Evolutionary conservation across 805 yeast genomes (phyloP).

Genomic region (Ogataea angusta): DNA sequence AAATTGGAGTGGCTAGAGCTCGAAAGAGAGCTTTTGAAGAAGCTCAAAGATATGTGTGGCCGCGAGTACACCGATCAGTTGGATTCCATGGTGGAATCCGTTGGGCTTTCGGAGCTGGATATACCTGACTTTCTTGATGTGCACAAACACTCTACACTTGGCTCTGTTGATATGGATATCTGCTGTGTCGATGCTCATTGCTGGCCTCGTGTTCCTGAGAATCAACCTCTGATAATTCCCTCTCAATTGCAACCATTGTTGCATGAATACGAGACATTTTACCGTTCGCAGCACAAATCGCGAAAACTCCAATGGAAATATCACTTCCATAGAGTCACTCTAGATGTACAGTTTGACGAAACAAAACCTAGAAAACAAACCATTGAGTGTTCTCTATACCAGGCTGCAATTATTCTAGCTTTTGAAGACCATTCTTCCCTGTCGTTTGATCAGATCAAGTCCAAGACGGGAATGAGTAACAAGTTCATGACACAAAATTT

Average conservation of each 20-base stretch:
- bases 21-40: conserved; percentile 10
- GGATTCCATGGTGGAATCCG: conserved; percentile 16
- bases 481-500: conserved; percentile 33
- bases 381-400: conserved; percentile 39
- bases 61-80: conserved; percentile 19
- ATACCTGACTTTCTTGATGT: conserved; percentile 4
- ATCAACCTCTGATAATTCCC: conserved; percentile 17
- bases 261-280: conserved; percentile 13
- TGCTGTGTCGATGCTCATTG: conserved; percentile 16
- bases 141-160: background rate
- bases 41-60: conserved; percentile 13
- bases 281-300: conserved; percentile 5
- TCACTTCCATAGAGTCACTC: conserved; percentile 39
- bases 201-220: conserved; percentile 26
- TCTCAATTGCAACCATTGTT: conserved; percentile 7
- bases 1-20: conserved; percentile 8
- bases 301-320: conserved; percentile 40
- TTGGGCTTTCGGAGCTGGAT: conserved; percentile 13
- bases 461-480: conserved; percentile 33
- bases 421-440: conserved; percentile 34
- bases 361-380: conserved; percentile 9
- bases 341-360: conserved; percentile 32
- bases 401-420: conserved; percentile 39
- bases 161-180: conserved; percentile 7
- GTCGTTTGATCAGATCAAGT: conserved; percentile 24